Conservation (phyloP, 495 filamentous ascomycete species). For the Clavariopsis aquatica region DNA sequence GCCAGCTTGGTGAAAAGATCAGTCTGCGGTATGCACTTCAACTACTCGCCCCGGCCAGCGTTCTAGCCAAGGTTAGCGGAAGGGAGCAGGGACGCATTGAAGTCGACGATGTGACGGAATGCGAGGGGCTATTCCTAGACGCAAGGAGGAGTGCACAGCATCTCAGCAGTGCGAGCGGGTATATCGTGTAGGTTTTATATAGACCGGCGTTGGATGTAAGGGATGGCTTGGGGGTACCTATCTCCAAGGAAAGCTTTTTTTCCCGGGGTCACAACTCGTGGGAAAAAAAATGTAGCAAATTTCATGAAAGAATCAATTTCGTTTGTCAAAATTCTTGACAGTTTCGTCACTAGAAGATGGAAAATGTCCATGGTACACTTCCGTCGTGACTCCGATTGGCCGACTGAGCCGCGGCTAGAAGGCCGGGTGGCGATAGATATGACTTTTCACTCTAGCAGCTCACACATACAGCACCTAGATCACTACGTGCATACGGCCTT, state of each 20-base stretch:
- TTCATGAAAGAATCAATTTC: background rate
- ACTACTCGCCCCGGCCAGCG: conserved; percentile 81
- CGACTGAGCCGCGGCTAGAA: conserved; percentile 17
- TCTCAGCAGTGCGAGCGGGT: conserved; percentile 31
- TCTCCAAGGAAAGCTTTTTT: conserved; percentile 1
- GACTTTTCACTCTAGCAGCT: conserved; percentile 6
- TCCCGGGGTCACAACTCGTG: background rate
- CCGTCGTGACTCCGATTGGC: conserved; percentile 36
- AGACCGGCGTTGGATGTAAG: conserved; percentile 1
- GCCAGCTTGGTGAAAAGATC: conserved; percentile 80
- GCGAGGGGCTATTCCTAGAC: conserved; percentile 87
- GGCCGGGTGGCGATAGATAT: background rate
- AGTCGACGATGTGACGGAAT: conserved; percentile 80
- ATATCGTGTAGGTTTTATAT: conserved; percentile 32
- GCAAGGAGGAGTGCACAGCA: conserved; percentile 72
- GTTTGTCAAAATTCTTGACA: no score
- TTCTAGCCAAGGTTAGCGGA: conserved; percentile 59
- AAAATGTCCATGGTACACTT: background rate
- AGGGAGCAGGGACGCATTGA: conserved; percentile 73
- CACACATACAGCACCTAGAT: background rate
- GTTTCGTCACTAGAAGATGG: no score
- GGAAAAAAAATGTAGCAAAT: background rate
- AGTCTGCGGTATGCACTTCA: conserved; percentile 92
- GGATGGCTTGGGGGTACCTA: background rate
- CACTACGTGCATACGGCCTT: background rate